phyloP scores from a whole-genome alignment of 106 monocot genomes.

The Dioscorea alata region DNA sequence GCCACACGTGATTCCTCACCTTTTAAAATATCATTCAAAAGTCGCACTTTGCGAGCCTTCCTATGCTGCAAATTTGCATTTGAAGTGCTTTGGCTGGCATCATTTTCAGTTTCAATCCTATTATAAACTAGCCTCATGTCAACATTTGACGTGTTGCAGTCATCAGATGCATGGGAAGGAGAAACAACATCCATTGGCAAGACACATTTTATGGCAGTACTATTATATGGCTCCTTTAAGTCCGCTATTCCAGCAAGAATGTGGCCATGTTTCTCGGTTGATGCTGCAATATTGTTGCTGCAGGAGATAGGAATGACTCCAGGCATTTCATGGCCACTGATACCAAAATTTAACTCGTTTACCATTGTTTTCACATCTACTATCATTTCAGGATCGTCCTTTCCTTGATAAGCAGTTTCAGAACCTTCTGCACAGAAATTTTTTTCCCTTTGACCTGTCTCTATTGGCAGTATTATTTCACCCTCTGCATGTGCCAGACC shows the following conservation, averaged over 20 bases:
- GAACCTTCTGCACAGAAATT: not conserved
- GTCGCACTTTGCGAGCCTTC: conserved; percentile 38
- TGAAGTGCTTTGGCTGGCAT: not conserved
- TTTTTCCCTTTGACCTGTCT: conserved; percentile 4
- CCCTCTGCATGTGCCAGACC: not conserved
- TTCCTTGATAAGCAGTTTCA: not conserved
- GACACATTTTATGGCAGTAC: not conserved
- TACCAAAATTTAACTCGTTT: conserved; percentile 3
- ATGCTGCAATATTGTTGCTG: not conserved
- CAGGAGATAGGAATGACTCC: not conserved
- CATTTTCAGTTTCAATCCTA: conserved; percentile 1
- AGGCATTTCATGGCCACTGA: conserved; percentile 6
- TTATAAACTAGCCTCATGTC: too few relatives aligned
- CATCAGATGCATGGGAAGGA: not conserved
- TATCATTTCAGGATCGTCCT: not conserved
- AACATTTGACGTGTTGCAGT: too few relatives aligned
- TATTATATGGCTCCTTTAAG: conserved; percentile 2
- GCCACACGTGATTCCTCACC: conserved; percentile 11
- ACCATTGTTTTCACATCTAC: conserved; percentile 2
- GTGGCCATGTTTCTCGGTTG: not conserved
- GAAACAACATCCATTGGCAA: conserved; percentile 6
- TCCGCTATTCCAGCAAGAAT: not conserved
- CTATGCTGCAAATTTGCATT: conserved; percentile 9
- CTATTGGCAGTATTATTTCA: not conserved
- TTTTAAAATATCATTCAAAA: conserved; percentile 50